Conservation (phyloP, 139 green algal genomes). For the Haematococcus sp. region DNA sequence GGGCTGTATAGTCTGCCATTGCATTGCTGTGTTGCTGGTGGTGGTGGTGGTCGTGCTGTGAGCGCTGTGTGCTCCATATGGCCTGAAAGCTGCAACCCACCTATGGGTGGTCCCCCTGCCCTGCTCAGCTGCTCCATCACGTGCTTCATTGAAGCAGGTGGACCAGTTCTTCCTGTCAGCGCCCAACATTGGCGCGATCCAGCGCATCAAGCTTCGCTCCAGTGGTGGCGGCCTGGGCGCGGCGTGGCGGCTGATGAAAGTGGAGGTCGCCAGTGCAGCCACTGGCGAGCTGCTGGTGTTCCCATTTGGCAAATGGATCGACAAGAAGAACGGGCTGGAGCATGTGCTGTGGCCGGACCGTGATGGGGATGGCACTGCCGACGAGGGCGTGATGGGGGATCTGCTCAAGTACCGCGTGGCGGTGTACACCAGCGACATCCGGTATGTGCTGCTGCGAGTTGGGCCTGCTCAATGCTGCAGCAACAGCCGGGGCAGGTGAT, state of each 20-base stretch:
- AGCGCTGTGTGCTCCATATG: too few relatives aligned
- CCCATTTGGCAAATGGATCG: constrained; percentile 37
- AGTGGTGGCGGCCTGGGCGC: constrained; percentile 41
- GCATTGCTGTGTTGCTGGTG: too few relatives aligned
- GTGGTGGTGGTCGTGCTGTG: too few relatives aligned
- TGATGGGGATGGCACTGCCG: constrained; percentile 40
- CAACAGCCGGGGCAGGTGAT: too few relatives aligned
- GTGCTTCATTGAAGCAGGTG: constrained; percentile 15
- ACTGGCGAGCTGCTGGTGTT: constrained; percentile 46
- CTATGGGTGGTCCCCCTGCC: too few relatives aligned
- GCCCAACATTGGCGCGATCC: constrained; percentile 49
- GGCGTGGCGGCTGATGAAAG: constrained; percentile 40
- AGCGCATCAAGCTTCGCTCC: constrained; percentile 36
- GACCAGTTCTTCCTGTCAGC: constrained; percentile 41
- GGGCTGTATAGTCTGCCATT: too few relatives aligned
- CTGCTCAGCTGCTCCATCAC: too few relatives aligned
- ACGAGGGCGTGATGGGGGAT: constrained; percentile 23
- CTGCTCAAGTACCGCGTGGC: constrained; percentile 42
- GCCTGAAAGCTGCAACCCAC: too few relatives aligned
- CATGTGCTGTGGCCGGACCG: constrained; percentile 41
- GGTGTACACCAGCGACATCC: constrained; percentile 36
- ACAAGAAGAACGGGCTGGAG: constrained; percentile 29
- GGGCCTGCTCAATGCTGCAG: too few relatives aligned
- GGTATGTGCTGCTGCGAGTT: constrained; percentile 28
- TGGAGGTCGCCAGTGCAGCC: constrained; percentile 35